Conservation (phyloP, 441 rosid species). For the Adansonia madagascariensis region DNA sequence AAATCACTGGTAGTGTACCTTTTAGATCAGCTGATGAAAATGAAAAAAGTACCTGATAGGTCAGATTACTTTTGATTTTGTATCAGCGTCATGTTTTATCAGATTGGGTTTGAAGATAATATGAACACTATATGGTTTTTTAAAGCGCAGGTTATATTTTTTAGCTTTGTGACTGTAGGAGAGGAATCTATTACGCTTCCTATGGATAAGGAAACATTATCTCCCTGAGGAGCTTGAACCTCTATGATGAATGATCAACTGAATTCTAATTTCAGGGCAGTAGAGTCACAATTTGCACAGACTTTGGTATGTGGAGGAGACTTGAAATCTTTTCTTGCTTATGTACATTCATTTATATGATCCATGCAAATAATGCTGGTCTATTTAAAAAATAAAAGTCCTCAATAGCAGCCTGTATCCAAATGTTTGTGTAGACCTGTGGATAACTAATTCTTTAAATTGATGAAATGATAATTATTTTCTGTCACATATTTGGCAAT, state of each 20-base stretch:
- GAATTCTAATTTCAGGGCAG: constrained; percentile 27
- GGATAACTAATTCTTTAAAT: constrained; percentile 33
- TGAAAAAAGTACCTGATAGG: constrained; percentile 30
- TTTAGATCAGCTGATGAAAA: constrained; percentile 33
- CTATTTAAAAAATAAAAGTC: constrained; percentile 22
- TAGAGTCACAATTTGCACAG: constrained; percentile 29
- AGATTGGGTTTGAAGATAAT: constrained; percentile 19
- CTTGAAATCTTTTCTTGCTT: constrained; percentile 31
- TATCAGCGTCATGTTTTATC: background rate
- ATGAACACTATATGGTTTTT: constrained; percentile 1
- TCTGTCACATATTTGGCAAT: constrained; percentile 22
- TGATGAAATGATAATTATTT: constrained; percentile 26
- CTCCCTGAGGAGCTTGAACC: background rate
- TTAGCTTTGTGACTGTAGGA: constrained; percentile 21
- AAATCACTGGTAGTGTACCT: constrained; percentile 32
- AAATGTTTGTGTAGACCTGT: constrained; percentile 28
- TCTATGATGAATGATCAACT: constrained; percentile 9
- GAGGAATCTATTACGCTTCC: constrained; percentile 19
- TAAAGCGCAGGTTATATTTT: constrained; percentile 37
- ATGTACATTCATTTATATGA: constrained; percentile 34
- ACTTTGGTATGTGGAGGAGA: constrained; percentile 34
- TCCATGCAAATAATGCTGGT: constrained; percentile 21
- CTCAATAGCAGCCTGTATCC: constrained; percentile 27
- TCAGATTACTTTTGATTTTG: constrained; percentile 16
- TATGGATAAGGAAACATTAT: constrained; percentile 15